Evolutionary conservation across 495 filamentous ascomycete genomes (phyloP).

Genomic region (Penicillium coffeae): DNA sequence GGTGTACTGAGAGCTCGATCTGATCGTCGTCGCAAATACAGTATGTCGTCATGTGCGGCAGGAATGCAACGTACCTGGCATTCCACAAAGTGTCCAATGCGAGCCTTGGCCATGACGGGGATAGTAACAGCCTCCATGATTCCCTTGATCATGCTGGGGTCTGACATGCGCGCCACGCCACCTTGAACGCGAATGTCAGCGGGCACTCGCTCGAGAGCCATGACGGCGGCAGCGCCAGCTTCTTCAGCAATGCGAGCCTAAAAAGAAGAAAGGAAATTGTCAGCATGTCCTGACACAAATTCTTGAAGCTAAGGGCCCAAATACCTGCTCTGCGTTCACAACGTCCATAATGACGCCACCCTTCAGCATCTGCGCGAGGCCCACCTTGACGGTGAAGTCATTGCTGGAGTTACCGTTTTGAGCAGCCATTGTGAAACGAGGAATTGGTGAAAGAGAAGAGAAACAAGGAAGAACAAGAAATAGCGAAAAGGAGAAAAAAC

Average conservation of each 20-base stretch:
- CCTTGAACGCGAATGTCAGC: constrained; percentile 92
- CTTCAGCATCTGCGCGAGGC: constrained; percentile 94
- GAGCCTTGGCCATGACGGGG: constrained; percentile 98
- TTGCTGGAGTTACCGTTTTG: constrained; percentile 32
- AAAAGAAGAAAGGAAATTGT: neutral
- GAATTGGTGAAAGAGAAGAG: constrained; percentile 1
- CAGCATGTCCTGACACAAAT: neutral
- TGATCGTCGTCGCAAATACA: neutral
- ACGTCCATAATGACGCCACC: constrained; percentile 99
- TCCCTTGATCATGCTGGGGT: constrained; percentile 91
- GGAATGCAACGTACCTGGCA: constrained; percentile 66
- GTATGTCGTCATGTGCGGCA: neutral
- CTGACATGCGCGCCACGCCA: constrained; percentile 95
- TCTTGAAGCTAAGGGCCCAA: neutral
- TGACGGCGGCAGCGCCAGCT: constrained; percentile 92
- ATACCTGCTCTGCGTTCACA: constrained; percentile 83
- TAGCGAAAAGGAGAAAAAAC: neutral
- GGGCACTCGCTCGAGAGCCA: constrained; percentile 97
- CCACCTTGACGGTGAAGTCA: constrained; percentile 81
- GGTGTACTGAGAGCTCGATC: neutral
- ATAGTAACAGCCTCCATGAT: constrained; percentile 98
- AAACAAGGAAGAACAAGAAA: constrained; percentile 1
- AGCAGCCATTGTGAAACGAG: constrained; percentile 33
- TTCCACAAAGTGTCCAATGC: constrained; percentile 97
- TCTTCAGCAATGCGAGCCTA: constrained; percentile 94